Conservation (phyloP, 1,284 basidiomycete species). For the Porogramme epimiltina region DNA sequence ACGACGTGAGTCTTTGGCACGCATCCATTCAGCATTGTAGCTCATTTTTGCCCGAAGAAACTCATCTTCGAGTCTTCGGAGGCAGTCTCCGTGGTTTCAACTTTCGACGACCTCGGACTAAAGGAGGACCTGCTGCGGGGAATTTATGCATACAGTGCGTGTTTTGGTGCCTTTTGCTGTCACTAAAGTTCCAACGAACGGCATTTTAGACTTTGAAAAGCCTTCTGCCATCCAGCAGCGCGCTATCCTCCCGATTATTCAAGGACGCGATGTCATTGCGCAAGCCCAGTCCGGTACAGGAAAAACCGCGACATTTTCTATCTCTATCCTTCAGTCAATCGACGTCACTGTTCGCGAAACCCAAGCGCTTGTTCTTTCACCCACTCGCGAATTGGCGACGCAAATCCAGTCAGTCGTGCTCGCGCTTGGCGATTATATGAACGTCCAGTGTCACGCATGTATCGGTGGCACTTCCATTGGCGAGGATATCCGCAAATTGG, state of each 20-base stretch:
- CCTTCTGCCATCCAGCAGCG: conserved; percentile 99
- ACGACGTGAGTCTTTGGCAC: conserved; percentile 53
- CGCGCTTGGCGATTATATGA: conserved; percentile 98
- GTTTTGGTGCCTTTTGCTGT: conserved; percentile 4
- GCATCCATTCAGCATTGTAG: background rate
- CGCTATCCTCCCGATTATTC: conserved; percentile 94
- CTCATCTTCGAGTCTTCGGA: conserved; percentile 98
- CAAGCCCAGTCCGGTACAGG: conserved; percentile 99
- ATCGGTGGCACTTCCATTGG: conserved; percentile 98
- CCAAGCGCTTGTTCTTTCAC: conserved; percentile 94
- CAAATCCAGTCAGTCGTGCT: conserved; percentile 99
- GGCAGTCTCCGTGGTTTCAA: conserved; percentile 83
- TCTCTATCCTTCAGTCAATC: conserved; percentile 94
- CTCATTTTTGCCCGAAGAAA: conserved; percentile 53
- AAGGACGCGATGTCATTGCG: conserved; percentile 95
- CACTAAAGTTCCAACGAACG: background rate
- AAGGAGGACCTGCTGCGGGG: conserved; percentile 97
- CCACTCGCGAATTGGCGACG: conserved; percentile 93
- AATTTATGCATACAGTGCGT: conserved; percentile 98
- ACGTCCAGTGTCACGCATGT: conserved; percentile 98
- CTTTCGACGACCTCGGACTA: conserved; percentile 91
- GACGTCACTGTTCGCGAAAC: conserved; percentile 95
- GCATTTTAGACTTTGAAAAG: conserved; percentile 92
- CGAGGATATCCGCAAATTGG: conserved; percentile 97
- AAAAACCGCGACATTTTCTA: conserved; percentile 99